Percentiles rank a stretch among this genome's conserved stretches.
These are phyloP conservation scores for Neoscytalidium dimidiatum DNA, from an alignment of 2,329 filamentous ascomycete genomes.

Conservation along the genomic window DNA sequence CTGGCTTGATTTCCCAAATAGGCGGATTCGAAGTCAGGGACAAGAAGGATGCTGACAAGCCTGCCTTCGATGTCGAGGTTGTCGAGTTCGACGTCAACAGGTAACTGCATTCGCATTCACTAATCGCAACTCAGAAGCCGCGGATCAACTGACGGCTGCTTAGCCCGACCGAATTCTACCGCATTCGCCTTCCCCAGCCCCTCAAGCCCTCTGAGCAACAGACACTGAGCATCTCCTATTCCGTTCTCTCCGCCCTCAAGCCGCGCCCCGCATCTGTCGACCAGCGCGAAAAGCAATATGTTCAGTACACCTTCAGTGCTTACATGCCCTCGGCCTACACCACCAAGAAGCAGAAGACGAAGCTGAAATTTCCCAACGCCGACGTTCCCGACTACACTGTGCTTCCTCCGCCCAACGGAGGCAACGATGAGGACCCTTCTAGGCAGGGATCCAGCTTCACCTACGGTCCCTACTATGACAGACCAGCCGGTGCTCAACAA, in stretches of 20 bases:
- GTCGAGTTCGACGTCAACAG: slow-evolving; percentile 60
- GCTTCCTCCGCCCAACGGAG: slow-evolving; percentile 61
- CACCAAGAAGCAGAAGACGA: slow-evolving; percentile 93
- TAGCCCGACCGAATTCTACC: slow-evolving; percentile 69
- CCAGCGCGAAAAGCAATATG: slow-evolving; percentile 86
- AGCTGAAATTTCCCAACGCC: slow-evolving; percentile 80
- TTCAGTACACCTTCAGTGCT: slow-evolving; percentile 81
- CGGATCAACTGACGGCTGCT: slow-evolving; percentile 38
- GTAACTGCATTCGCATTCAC: slow-evolving; percentile 38
- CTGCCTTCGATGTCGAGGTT: slow-evolving; percentile 68
- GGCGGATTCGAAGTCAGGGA: slow-evolving; percentile 91
- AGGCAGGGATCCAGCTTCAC: slow-evolving; percentile 84
- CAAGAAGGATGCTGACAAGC: slow-evolving; percentile 73
- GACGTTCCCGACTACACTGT: slow-evolving; percentile 85
- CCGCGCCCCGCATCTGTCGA: slow-evolving; percentile 80
- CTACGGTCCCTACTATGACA: slow-evolving; percentile 85
- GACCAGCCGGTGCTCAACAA: slow-evolving; percentile 74
- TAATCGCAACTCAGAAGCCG: background rate
- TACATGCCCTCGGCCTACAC: slow-evolving; percentile 82
- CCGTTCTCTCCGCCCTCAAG: slow-evolving; percentile 73
- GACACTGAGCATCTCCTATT: slow-evolving; percentile 85
- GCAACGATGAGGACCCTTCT: slow-evolving; percentile 67
- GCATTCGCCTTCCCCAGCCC: slow-evolving; percentile 74
- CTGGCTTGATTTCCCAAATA: slow-evolving; percentile 71
- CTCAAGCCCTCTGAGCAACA: slow-evolving; percentile 76